Evolutionary conservation across 257 asterid genomes (phyloP).

Genomic region (Thymus mandschuricus): DNA sequence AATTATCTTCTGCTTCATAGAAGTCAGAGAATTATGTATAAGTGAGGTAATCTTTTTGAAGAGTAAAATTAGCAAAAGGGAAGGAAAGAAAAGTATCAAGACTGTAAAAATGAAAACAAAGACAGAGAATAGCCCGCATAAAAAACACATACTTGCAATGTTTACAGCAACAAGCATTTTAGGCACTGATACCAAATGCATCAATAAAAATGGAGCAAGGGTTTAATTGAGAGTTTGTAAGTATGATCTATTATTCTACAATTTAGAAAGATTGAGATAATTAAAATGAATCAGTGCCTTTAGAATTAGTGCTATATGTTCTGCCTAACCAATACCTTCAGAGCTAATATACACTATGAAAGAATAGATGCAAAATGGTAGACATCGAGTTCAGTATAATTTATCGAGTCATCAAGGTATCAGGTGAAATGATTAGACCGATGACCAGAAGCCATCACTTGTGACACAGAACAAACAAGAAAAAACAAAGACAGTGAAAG

Average conservation of each 20-base stretch:
- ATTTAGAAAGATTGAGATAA: slow-evolving; percentile 14
- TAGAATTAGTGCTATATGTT: not conserved
- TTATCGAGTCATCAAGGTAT: not conserved
- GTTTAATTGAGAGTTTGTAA: not conserved
- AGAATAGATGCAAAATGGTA: not conserved
- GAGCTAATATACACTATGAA: not conserved
- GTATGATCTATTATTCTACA: not conserved
- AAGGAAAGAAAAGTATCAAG: slow-evolving; percentile 15
- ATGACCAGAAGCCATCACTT: not conserved
- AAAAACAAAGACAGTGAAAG: slow-evolving; percentile 2
- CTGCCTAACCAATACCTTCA: slow-evolving; percentile 8
- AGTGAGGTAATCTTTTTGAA: slow-evolving; percentile 20
- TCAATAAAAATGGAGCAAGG: not conserved
- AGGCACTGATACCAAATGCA: not conserved
- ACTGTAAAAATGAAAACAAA: slow-evolving; percentile 22
- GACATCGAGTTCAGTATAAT: slow-evolving; percentile 6
- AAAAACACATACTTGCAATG: not conserved
- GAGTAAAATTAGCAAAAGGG: slow-evolving; percentile 18
- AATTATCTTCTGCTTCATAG: slow-evolving; percentile 68
- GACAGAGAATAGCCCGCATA: slow-evolving; percentile 10
- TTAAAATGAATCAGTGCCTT: not conserved
- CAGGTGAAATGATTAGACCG: not conserved
- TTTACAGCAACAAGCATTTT: slow-evolving; percentile 5
- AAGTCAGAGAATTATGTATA: slow-evolving; percentile 28
- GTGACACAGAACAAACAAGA: not conserved